A percentile compares a stretch with the other conserved stretches of the same genome.
phyloP scores from a whole-genome alignment of 2,329 filamentous ascomycete species.

The Ceratocystiopsis sp. region DNA sequence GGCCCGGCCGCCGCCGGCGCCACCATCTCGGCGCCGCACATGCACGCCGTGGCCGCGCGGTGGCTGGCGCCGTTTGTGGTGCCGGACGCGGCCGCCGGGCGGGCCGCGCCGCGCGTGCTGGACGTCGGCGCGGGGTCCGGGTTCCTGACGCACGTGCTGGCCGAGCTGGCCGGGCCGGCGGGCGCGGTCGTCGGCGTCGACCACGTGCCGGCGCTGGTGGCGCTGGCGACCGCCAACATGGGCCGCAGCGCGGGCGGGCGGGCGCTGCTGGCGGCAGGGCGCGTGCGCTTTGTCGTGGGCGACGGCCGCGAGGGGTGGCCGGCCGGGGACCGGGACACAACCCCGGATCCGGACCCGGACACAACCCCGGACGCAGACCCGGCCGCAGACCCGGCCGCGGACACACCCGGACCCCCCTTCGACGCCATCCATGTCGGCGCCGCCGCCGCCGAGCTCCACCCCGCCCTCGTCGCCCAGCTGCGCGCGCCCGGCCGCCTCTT shows the following conservation, averaged over 20 bases:
- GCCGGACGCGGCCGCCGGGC: slow-evolving; percentile 15
- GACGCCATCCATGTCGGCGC: slow-evolving; percentile 95
- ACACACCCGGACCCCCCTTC: slow-evolving; percentile 28
- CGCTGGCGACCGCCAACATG: slow-evolving; percentile 50
- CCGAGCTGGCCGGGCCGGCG: slow-evolving; percentile 47
- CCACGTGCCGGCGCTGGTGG: slow-evolving; percentile 48
- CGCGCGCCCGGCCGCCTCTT: slow-evolving; percentile 65
- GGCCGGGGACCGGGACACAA: slow-evolving; percentile 23
- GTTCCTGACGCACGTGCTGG: slow-evolving; percentile 78
- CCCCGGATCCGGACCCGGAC: too few relatives aligned
- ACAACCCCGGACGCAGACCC: slow-evolving; percentile 23
- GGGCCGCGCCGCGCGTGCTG: slow-evolving; percentile 35
- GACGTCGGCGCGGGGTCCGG: slow-evolving; percentile 63
- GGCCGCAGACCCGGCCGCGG: slow-evolving; percentile 24
- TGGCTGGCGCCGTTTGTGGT: slow-evolving; percentile 28
- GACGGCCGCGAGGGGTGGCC: slow-evolving; percentile 52
- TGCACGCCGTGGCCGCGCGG: slow-evolving; percentile 39
- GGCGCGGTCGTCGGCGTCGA: slow-evolving; percentile 53
- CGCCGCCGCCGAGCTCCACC: slow-evolving; percentile 57
- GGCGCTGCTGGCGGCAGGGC: slow-evolving; percentile 42
- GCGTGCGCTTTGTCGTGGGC: slow-evolving; percentile 54
- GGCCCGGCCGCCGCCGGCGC: slow-evolving; percentile 35
- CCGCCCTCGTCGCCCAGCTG: slow-evolving; percentile 59
- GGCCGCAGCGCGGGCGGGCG: slow-evolving; percentile 40
- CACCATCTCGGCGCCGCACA: slow-evolving; percentile 44